These are phyloP conservation scores for Populus tomentosa DNA, from an alignment of 441 rosid genomes.

Conservation along the genomic window DNA sequence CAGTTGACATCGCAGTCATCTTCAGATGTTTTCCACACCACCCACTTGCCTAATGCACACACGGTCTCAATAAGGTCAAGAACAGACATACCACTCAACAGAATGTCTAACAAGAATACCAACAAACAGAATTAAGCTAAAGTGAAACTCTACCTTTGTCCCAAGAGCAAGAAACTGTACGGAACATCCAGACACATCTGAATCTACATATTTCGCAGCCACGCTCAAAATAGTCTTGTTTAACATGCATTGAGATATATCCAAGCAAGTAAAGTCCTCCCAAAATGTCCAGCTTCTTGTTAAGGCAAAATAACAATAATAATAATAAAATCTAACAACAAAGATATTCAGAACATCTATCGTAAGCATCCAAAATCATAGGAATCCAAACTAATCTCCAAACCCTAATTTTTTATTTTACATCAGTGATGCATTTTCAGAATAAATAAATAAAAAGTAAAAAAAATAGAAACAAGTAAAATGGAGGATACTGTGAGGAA, in stretches of 20 bases:
- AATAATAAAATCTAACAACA: not conserved
- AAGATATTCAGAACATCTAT: not conserved
- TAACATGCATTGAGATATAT: conserved; percentile 67
- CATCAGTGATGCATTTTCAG: not conserved
- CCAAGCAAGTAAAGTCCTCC: conserved; percentile 94
- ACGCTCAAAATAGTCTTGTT: conserved; percentile 61
- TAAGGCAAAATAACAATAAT: conserved; percentile 34
- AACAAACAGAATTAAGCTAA: not conserved
- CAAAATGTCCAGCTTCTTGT: conserved; percentile 50
- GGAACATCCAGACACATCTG: conserved; percentile 40
- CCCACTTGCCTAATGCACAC: conserved; percentile 49
- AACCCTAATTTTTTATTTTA: not conserved
- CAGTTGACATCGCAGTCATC: conserved; percentile 74
- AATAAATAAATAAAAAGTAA: no score
- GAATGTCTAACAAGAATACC: not conserved
- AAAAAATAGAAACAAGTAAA: no score
- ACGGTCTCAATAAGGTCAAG: conserved; percentile 4
- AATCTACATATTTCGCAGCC: conserved; percentile 50
- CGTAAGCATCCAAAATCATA: not conserved
- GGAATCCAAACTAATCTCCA: not conserved
- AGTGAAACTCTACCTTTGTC: conserved; percentile 44
- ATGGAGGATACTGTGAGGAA: conserved; percentile 53
- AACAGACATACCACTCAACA: not conserved
- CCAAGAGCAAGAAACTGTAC: conserved; percentile 50
- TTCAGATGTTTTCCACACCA: conserved; percentile 92